Conservation (phyloP, 441 rosid species). For the Eutrema salsugineum region DNA sequence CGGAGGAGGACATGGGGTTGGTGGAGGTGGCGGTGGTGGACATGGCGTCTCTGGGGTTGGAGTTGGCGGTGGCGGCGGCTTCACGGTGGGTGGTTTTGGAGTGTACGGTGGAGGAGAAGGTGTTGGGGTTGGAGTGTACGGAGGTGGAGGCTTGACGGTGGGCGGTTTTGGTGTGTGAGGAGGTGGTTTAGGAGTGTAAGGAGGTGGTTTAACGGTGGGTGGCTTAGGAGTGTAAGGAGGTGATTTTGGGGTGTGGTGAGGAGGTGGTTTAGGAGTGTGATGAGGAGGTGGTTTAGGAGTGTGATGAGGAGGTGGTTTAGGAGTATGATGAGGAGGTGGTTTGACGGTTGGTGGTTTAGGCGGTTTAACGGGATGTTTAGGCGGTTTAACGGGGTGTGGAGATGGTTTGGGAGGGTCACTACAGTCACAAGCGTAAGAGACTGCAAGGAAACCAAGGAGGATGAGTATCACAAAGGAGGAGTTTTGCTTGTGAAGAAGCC, state of each 20-base stretch:
- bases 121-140: conserved; percentile 12
- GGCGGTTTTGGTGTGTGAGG: conserved; percentile 12
- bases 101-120: background rate
- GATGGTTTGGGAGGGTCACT: conserved; percentile 30
- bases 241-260: background rate
- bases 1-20: conserved; percentile 55
- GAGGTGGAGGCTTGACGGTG: conserved; percentile 50
- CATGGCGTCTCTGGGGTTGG: no score
- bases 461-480: conserved; percentile 10
- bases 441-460: conserved; percentile 1
- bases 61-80: conserved; percentile 37
- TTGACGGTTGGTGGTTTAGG: conserved; percentile 17
- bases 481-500: conserved; percentile 17
- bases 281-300: conserved; percentile 14
- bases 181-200: background rate
- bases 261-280: conserved; percentile 21
- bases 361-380: conserved; percentile 24
- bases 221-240: background rate
- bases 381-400: conserved; percentile 29
- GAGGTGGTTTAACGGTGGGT: background rate
- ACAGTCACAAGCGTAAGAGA: conserved; percentile 28
- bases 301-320: conserved; percentile 22
- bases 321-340: conserved; percentile 24
- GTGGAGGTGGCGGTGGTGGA: conserved; percentile 40
- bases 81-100: conserved; percentile 29